Conservation (phyloP, 371 early-diverging fungal species). For the Rhizopus arrhizus region DNA sequence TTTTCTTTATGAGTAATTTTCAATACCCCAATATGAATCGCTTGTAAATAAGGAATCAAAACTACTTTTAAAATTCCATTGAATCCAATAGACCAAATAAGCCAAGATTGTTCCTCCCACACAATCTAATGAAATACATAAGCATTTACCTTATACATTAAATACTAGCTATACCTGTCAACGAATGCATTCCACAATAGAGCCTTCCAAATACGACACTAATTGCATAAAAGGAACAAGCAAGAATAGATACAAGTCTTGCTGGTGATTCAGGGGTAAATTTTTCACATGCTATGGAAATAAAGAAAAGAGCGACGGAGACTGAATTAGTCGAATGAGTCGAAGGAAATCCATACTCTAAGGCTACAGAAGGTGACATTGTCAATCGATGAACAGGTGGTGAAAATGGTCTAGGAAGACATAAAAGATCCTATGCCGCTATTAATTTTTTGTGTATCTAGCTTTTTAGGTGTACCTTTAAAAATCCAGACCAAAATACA, state of each 20-base stretch:
- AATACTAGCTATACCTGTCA: conserved; percentile 47
- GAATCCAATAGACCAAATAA: conserved; percentile 54
- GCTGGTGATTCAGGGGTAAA: conserved; percentile 42
- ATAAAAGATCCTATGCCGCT: conserved; percentile 65
- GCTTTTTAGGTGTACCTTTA: conserved; percentile 54
- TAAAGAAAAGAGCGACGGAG: conserved; percentile 67
- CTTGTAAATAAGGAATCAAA: conserved; percentile 55
- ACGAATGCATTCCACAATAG: conserved; percentile 79
- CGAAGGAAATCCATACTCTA: conserved; percentile 84
- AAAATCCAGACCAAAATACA: conserved; percentile 68
- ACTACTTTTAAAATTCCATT: conserved; percentile 58
- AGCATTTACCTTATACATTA: neutral
- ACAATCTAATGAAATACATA: conserved; percentile 49
- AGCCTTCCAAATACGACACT: conserved; percentile 71
- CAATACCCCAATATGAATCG: conserved; percentile 58
- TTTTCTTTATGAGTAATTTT: neutral
- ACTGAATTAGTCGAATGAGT: conserved; percentile 79
- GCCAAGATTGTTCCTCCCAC: conserved; percentile 70
- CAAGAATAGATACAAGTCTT: conserved; percentile 43
- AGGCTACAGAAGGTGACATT: conserved; percentile 60
- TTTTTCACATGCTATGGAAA: conserved; percentile 52
- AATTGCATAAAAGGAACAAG: conserved; percentile 59
- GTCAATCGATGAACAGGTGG: conserved; percentile 73
- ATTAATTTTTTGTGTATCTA: neutral
- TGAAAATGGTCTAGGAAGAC: conserved; percentile 74